Evolutionary conservation across 78 protist species (phyloP), one percentile per base, ranked within the genome.

Genomic region (Tieghemostelium lacteum): DNA sequence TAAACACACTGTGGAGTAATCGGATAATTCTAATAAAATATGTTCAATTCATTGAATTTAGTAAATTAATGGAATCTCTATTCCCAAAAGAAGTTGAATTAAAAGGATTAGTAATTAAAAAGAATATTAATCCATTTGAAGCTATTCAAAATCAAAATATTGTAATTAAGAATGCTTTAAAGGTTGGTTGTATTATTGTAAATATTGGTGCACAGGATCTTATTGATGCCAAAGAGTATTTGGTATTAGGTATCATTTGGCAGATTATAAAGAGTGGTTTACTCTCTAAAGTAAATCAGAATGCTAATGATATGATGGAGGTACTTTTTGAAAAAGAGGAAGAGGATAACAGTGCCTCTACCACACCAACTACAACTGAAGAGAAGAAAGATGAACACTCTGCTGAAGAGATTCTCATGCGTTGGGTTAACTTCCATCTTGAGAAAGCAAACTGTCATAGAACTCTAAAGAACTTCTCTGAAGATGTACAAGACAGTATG

Each of bases 341-440:
- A 10, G 34, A 58, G 3, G 29, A 71, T 7, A 34, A 52, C 1
- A 29, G n/a, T 45, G 52, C 52, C 6, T 31, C 24, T 7, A 39
- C 24, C 34, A 10, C 55, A 17, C 55, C 26, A 42, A 49, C 24
- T 7, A 39, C 24, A 22, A 10, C 55, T 2, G 36, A 28, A 42
- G n/a, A 63, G 0, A 76, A 85, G 19, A 63, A 34, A 26, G 75
- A 83, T 4, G 87, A 88, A 37, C 83, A 88, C 66, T 74, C 85
- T 34, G 86, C 93, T 2, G 93, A 88, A 54, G 86, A 88, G 10
- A 88, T 88, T 65, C 60, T 88, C 7, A 28, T 88, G 2, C 52
- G 86, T 42, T 88, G 93, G 93, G 93, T 88, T 19, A 88, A 88
- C 28, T 63, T 50, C 37, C 86, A 74, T 54, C 71, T 88, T 33